Percentiles rank a stretch among this genome's conserved stretches.
Evolutionary conservation across 768 basidiomycete species (phyloP).

Genomic region (Suillus subalutaceus): DNA sequence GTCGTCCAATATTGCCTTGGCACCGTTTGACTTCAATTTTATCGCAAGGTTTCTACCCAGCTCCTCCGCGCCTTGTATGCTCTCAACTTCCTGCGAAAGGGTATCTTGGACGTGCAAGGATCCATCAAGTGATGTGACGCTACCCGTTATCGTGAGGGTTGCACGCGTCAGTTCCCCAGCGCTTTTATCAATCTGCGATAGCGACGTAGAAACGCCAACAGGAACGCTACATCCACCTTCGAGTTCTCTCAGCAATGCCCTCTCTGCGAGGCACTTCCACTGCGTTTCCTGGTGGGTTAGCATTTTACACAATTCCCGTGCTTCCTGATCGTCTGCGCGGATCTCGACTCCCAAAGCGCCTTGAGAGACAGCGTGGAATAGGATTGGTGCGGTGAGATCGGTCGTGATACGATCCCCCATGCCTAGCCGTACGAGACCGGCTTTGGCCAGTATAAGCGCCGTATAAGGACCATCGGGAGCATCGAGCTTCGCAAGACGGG

Average conservation of each 20-base stretch:
- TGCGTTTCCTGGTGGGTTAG: too few relatives aligned
- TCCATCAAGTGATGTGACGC: conserved; percentile 86
- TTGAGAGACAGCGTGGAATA: too few relatives aligned
- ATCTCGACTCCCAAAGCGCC: too few relatives aligned
- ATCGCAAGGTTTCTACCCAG: conserved; percentile 70
- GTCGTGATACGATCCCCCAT: too few relatives aligned
- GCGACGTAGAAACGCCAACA: conserved; percentile 73
- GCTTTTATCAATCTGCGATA: conserved; percentile 38
- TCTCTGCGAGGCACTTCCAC: conserved; percentile 83
- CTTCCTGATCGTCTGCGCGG: too few relatives aligned
- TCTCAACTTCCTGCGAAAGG: conserved; percentile 52
- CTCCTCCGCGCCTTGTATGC: conserved; percentile 61
- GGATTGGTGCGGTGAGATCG: too few relatives aligned
- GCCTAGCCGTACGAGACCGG: too few relatives aligned
- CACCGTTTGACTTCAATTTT: conserved; percentile 69
- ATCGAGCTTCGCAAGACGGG: conserved; percentile 90
- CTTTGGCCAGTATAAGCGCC: conserved; percentile 89
- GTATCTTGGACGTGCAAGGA: conserved; percentile 68
- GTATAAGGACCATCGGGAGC: conserved; percentile 76
- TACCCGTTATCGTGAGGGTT: conserved; percentile 68
- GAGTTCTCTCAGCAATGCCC: conserved; percentile 83
- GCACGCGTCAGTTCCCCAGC: conserved; percentile 26
- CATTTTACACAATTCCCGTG: too few relatives aligned
- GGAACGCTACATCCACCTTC: conserved; percentile 99
- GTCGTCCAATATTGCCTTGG: conserved; percentile 78